These are phyloP conservation scores for Fraxinus latifolia DNA, from an alignment of 305 asterid genomes.

Conservation along the genomic window DNA sequence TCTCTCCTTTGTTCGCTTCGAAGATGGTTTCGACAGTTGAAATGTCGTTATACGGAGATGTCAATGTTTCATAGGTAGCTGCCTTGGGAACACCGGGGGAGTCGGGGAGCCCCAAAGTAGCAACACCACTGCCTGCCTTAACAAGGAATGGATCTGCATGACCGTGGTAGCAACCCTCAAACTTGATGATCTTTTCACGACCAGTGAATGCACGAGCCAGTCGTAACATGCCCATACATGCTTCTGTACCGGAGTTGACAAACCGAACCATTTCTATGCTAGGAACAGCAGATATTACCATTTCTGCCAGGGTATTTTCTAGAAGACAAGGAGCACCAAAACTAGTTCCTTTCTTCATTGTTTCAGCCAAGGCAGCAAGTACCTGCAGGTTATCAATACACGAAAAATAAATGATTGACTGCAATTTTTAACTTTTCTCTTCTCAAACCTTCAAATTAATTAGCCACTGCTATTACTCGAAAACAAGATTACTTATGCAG, in stretches of 20 bases:
- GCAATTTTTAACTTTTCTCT: background rate
- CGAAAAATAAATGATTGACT: background rate
- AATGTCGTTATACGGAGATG: conserved; percentile 79
- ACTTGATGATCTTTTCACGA: conserved; percentile 72
- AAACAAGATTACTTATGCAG: background rate
- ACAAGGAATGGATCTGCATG: conserved; percentile 98
- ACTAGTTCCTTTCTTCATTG: conserved; percentile 98
- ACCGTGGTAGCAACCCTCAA: conserved; percentile 98
- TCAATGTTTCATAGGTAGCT: conserved; percentile 66
- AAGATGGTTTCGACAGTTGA: conserved; percentile 62
- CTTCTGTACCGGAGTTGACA: conserved; percentile 98
- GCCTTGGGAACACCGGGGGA: conserved; percentile 94
- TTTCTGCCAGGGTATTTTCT: conserved; percentile 85
- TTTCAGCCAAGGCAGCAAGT: conserved; percentile 83
- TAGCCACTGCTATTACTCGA: background rate
- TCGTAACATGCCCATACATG: conserved; percentile 92
- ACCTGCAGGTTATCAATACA: conserved; percentile 47
- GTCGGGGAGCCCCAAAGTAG: conserved; percentile 94
- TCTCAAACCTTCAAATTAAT: background rate
- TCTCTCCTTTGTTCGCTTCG: conserved; percentile 66
- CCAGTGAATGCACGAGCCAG: conserved; percentile 94
- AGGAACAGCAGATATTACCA: conserved; percentile 95
- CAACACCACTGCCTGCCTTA: conserved; percentile 98
- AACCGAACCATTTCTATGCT: conserved; percentile 96
- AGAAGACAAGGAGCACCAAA: conserved; percentile 98